Evolutionary conservation across 352 stramenopile genomes (phyloP), one percentile per base, ranked within the genome.

Genomic region (Phytopythium oedochilum): DNA sequence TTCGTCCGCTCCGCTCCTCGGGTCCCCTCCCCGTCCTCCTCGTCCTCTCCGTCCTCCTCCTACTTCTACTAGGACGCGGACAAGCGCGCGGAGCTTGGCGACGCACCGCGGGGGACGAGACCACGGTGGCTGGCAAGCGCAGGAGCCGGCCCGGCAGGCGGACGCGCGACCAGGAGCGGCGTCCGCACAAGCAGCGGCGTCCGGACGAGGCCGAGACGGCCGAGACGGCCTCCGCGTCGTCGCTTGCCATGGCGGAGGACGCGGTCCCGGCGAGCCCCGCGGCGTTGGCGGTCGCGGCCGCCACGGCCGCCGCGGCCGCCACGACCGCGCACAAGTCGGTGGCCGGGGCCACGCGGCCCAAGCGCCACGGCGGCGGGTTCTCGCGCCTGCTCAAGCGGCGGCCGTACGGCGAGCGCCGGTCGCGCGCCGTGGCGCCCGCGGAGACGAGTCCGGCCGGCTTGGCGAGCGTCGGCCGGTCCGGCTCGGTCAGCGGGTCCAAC

Each of bases 331-430:
- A n/a, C 53, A 59, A 55, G 32, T 55, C 71, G 42, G 62, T 58
- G 44, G 53, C 51, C 17, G 66, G 7, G 5, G 7, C 32, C n/a
- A 84, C 65, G 50, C 65, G 79, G 60, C 77, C 77, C 23, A 89
- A 89, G 64, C 69, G 68, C 8, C 77, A 75, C 49, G 85, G 68
- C 15, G n/a, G n/a, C n/a, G n/a, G n/a, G n/a, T 66, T 88, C 35
- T 75, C 77, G 11, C 70, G 72, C 3, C 87, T 89, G 61, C 72
- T 89, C 35, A 64, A 68, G 12, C 71, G 70, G 45, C 86, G 78
- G 20, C 71, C 75, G 57, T 92, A 88, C 53, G 66, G 73, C 32
- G 77, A 88, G 57, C 64, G 71, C 6, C 75, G 75, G 6, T 89
- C 79, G 0, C 69, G 78, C 17, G 74, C 82, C 4, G 79, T 90